Conservation (phyloP, 139 green algal species). For the Picochlorum sp. region DNA sequence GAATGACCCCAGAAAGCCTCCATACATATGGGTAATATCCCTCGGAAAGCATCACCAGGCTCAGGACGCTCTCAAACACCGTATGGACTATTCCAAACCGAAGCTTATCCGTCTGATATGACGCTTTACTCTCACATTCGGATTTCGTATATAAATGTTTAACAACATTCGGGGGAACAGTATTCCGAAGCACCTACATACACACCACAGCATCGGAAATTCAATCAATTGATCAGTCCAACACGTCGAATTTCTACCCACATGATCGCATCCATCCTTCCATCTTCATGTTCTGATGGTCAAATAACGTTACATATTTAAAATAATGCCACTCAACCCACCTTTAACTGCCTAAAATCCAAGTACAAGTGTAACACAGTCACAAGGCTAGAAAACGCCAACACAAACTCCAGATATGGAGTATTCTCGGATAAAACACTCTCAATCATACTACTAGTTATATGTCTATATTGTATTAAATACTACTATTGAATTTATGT, state of each 20-base stretch:
- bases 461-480: no score
- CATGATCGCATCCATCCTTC: background rate
- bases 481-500: no score
- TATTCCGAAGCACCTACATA: constrained; percentile 26
- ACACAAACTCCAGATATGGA: constrained; percentile 38
- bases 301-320: no score
- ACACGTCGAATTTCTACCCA: background rate
- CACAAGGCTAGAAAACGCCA: constrained; percentile 43
- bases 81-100: constrained; percentile 29
- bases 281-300: no score
- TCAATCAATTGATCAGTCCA: background rate
- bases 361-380: constrained; percentile 47
- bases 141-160: constrained; percentile 22
- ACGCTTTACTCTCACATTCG: constrained; percentile 46
- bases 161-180: constrained; percentile 29
- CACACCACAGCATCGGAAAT: no score
- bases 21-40: constrained; percentile 26
- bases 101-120: constrained; percentile 64
- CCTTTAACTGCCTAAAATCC: constrained; percentile 40
- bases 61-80: constrained; percentile 30
- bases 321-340: background rate
- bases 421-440: background rate
- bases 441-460: no score
- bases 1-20: background rate
- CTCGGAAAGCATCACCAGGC: constrained; percentile 4